A percentile compares a stretch with the other conserved stretches of the same genome.
Conservation (phyloP, 441 rosid species). For the Metrosideros polymorpha region DNA sequence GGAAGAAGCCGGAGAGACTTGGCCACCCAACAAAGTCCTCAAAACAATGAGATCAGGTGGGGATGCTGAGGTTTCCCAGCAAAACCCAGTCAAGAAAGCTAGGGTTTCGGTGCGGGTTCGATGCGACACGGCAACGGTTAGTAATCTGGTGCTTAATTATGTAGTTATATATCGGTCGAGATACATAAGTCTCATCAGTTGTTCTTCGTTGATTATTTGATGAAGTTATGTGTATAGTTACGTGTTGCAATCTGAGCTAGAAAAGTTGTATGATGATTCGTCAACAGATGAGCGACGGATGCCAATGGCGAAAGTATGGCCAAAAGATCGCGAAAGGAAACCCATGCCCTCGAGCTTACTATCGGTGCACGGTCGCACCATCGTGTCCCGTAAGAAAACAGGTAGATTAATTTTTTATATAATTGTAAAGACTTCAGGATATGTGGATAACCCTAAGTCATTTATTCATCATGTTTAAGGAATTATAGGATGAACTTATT, state of each 20-base stretch:
- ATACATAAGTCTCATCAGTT: not conserved
- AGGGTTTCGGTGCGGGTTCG: constrained; percentile 86
- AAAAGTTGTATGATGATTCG: not conserved
- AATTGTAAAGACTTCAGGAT: not conserved
- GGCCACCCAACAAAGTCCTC: not conserved
- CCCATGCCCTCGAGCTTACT: constrained; percentile 95
- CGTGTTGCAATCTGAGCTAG: not conserved
- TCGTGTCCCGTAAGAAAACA: constrained; percentile 91
- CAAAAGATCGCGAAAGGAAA: constrained; percentile 95
- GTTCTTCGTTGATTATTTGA: not conserved
- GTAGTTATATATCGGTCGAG: not conserved
- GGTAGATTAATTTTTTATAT: constrained; percentile 17
- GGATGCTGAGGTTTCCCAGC: constrained; percentile 41
- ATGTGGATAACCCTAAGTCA: not conserved
- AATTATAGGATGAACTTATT: not conserved
- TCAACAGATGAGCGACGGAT: constrained; percentile 86
- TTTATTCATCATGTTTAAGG: not conserved
- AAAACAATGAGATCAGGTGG: constrained; percentile 9
- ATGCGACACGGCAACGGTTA: constrained; percentile 80
- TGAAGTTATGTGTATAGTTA: not conserved
- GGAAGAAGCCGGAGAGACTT: not conserved
- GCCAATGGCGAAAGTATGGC: constrained; percentile 98
- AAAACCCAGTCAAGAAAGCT: constrained; percentile 56
- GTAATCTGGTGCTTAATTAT: constrained; percentile 4
- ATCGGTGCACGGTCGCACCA: constrained; percentile 84